A percentile compares a stretch with the other conserved stretches of the same genome.
These are phyloP conservation scores for Penicillium malachiteum DNA, from an alignment of 495 filamentous ascomycete species.

Conservation along the genomic window DNA sequence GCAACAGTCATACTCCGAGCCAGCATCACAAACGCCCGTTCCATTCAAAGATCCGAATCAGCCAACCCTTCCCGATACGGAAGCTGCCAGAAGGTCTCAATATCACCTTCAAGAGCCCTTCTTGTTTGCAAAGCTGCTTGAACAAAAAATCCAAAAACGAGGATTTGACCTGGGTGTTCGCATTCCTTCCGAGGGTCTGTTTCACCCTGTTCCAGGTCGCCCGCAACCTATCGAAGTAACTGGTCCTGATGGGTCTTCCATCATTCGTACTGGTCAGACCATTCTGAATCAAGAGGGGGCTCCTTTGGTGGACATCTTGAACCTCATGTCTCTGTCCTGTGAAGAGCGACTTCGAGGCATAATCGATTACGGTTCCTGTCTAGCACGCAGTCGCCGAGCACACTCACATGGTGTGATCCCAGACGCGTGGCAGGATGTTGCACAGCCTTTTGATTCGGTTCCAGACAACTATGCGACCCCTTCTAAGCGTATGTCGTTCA, in stretches of 20 bases:
- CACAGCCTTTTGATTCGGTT: constrained; percentile 38
- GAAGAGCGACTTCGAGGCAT: constrained; percentile 68
- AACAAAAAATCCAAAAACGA: constrained; percentile 46
- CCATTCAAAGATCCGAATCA: constrained; percentile 43
- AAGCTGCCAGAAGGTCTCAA: constrained; percentile 47
- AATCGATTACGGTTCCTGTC: constrained; percentile 65
- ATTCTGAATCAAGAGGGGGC: constrained; percentile 66
- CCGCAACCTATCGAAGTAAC: constrained; percentile 53
- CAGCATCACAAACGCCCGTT: constrained; percentile 28
- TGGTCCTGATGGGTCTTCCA: constrained; percentile 53
- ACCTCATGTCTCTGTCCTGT: constrained; percentile 70
- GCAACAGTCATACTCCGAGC: constrained; percentile 37
- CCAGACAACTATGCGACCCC: constrained; percentile 46
- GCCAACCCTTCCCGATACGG: constrained; percentile 42
- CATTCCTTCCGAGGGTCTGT: constrained; percentile 63
- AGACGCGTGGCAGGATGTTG: constrained; percentile 66
- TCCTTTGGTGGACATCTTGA: constrained; percentile 69
- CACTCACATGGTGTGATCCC: constrained; percentile 74
- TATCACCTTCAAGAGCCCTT: constrained; percentile 61
- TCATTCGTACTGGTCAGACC: constrained; percentile 56
- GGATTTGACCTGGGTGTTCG: constrained; percentile 57
- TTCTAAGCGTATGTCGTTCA: constrained; percentile 57
- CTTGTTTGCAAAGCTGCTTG: constrained; percentile 49
- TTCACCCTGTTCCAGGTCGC: constrained; percentile 49
- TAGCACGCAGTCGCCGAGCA: constrained; percentile 63